Evolutionary conservation across 2,329 filamentous ascomycete species (phyloP).

Genomic region (Magnaporthiopsis rhizophila): DNA sequence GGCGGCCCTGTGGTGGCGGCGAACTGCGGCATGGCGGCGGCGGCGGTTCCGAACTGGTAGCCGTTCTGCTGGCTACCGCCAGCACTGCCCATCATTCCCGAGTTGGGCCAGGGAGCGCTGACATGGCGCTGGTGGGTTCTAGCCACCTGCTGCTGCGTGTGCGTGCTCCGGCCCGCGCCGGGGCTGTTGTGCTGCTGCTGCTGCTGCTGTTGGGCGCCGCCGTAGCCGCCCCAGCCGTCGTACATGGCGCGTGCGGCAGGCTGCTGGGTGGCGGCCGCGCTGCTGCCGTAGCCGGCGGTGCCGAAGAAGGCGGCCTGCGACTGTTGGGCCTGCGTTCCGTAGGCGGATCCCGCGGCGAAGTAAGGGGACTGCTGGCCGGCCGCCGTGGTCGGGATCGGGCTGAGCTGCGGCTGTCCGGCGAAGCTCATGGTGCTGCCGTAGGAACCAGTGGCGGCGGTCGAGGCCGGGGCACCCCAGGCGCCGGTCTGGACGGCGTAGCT

Average conservation of each 20-base stretch:
- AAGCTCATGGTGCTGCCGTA: not conserved
- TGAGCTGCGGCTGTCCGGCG: not conserved
- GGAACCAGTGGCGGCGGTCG: not conserved
- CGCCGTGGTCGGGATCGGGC: not conserved
- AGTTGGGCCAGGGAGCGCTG: slow-evolving; percentile 2
- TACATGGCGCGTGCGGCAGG: slow-evolving; percentile 1
- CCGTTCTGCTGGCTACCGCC: not conserved
- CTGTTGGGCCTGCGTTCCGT: not conserved
- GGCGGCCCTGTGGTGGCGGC: not conserved
- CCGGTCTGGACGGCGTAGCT: not conserved
- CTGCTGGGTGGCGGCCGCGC: not conserved
- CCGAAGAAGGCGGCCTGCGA: not conserved
- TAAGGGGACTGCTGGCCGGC: not conserved
- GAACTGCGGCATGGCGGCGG: slow-evolving; percentile 1
- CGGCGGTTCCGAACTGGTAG: slow-evolving; percentile 1
- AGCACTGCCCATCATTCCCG: not conserved
- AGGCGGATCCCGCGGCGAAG: not conserved
- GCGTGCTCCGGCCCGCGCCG: not conserved
- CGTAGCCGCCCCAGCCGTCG: slow-evolving; percentile 3
- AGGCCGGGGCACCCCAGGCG: not conserved
- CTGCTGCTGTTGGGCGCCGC: not conserved
- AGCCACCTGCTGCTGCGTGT: not conserved
- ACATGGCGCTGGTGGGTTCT: slow-evolving; percentile 5
- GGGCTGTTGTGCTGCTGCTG: slow-evolving; percentile 1
- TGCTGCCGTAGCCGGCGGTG: not conserved